A percentile compares a stretch with the other conserved stretches of the same genome.
These are phyloP conservation scores for Bacterosira constricta DNA, from an alignment of 108 stramenopile species.

Conservation along the genomic window DNA sequence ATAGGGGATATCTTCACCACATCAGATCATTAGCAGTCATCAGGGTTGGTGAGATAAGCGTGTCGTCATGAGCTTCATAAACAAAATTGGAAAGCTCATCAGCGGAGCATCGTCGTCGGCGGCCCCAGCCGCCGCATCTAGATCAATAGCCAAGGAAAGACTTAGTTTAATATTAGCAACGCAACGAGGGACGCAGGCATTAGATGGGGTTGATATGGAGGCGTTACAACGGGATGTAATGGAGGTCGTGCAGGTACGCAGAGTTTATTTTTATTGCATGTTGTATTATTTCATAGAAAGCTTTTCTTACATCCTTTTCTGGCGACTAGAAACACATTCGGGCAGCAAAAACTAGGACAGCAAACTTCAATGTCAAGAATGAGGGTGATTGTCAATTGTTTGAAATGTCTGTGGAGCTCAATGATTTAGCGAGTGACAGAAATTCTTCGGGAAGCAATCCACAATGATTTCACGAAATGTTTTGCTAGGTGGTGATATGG, in stretches of 20 bases:
- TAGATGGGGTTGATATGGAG: slow-evolving; percentile 57
- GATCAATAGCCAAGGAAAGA: slow-evolving; percentile 47
- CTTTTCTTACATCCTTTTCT: background rate
- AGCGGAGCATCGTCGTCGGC: slow-evolving; percentile 12
- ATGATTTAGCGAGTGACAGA: slow-evolving; percentile 2
- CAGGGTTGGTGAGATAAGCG: background rate
- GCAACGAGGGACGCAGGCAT: slow-evolving; percentile 46
- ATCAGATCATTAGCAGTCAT: no score
- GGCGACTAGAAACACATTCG: slow-evolving; percentile 44
- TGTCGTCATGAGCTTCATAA: slow-evolving; percentile 36
- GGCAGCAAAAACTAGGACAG: slow-evolving; percentile 37
- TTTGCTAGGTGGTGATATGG: no score
- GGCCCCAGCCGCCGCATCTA: slow-evolving; percentile 20
- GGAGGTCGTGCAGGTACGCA: slow-evolving; percentile 41
- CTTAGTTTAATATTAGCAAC: slow-evolving; percentile 51
- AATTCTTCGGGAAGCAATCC: background rate
- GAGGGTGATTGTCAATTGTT: slow-evolving; percentile 51
- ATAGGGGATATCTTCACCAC: no score
- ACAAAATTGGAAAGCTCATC: slow-evolving; percentile 45
- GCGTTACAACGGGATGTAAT: slow-evolving; percentile 53
- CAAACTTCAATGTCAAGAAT: slow-evolving; percentile 40
- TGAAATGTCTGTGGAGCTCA: slow-evolving; percentile 61
- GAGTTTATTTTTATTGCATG: slow-evolving; percentile 2
- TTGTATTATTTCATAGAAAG: background rate
- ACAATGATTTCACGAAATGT: no score